Conservation (phyloP, 352 stramenopile genomes). For the Elongisporangium senticosum region DNA sequence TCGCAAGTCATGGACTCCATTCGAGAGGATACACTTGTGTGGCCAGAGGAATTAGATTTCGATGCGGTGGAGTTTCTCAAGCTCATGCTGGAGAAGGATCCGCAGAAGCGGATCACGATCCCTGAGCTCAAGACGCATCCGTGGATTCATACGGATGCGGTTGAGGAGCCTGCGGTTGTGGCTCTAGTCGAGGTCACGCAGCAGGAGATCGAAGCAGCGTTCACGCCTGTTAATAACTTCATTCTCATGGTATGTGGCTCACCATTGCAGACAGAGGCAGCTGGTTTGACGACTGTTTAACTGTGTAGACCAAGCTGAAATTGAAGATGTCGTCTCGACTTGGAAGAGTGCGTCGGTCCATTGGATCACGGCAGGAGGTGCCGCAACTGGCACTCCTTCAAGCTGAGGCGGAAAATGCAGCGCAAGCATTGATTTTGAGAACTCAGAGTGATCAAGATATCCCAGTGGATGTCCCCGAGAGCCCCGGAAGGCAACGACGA, state of each 20-base stretch:
- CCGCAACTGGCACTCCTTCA: not conserved
- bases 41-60: conserved; percentile 27
- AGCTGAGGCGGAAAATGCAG: no score
- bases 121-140: conserved; percentile 43
- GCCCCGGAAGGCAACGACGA: not conserved
- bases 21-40: conserved; percentile 41
- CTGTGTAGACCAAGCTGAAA: conserved; percentile 44
- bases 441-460: not conserved
- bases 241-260: conserved; percentile 42
- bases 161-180: not conserved
- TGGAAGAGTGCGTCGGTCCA: conserved; percentile 25
- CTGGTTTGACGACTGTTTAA: not conserved
- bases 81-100: conserved; percentile 57
- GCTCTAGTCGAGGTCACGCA: conserved; percentile 38
- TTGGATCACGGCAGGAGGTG: conserved; percentile 9
- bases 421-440: not conserved
- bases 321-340: conserved; percentile 62
- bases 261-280: not conserved
- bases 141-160: conserved; percentile 25
- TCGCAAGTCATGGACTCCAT: conserved; percentile 71
- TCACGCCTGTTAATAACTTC: conserved; percentile 80
- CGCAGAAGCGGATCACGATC: conserved; percentile 41
- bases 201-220: conserved; percentile 67
- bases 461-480: no score
- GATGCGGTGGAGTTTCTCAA: conserved; percentile 41